Percentiles rank a stretch among this genome's conserved stretches.
Conservation (phyloP, 768 basidiomycete species). For the Scleroderma bovista region DNA sequence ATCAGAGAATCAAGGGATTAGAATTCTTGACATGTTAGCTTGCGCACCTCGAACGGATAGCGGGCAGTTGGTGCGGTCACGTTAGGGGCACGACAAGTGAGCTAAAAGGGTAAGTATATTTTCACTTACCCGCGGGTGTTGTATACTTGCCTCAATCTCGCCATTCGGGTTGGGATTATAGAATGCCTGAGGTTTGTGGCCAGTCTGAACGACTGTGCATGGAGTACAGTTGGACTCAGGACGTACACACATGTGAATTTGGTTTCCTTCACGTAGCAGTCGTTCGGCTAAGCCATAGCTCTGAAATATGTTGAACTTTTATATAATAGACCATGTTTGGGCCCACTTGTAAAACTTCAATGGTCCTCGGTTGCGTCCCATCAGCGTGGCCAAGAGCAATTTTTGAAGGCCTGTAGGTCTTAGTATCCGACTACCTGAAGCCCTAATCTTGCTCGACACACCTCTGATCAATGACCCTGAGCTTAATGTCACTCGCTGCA, state of each 20-base stretch:
- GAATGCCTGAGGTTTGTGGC: constrained; percentile 46
- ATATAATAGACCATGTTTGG: not conserved
- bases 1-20: not conserved
- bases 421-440: not conserved
- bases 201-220: not conserved
- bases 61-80: constrained; percentile 58
- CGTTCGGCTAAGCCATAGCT: constrained; percentile 74
- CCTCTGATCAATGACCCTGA: constrained; percentile 46
- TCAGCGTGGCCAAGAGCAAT: constrained; percentile 49
- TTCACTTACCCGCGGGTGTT: not conserved
- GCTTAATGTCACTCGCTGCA: constrained; percentile 34
- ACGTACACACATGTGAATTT: constrained; percentile 65
- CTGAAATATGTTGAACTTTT: constrained; percentile 28
- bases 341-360: constrained; percentile 47
- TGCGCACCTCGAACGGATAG: constrained; percentile 62
- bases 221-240: not conserved
- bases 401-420: constrained; percentile 30
- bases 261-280: constrained; percentile 56
- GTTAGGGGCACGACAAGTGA: constrained; percentile 57
- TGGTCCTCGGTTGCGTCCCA: constrained; percentile 50
- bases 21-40: no score
- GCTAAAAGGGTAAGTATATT: constrained; percentile 30
- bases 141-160: constrained; percentile 49
- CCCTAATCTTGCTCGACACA: constrained; percentile 8
- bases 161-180: constrained; percentile 61